phyloP scores from a whole-genome alignment of 169 alveolate species.

The Amoebophrya sp. region DNA sequence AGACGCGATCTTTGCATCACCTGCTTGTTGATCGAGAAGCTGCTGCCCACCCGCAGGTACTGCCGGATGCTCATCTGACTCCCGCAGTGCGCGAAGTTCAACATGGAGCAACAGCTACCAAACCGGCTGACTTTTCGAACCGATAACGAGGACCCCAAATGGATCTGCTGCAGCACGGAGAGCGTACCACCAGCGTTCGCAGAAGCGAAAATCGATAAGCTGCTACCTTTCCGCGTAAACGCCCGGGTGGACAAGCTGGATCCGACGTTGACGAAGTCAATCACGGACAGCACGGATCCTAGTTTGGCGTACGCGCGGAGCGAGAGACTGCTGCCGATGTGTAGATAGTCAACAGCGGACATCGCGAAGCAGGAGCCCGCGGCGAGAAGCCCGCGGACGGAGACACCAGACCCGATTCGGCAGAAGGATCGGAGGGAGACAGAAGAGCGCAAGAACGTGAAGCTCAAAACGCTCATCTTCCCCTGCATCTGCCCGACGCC shows the following conservation, averaged over 20 bases:
- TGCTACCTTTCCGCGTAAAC: neutral
- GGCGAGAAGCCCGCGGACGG: neutral
- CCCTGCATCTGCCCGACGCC: neutral
- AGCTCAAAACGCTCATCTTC: neutral
- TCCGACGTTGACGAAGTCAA: slow-evolving; percentile 12
- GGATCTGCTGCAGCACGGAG: neutral
- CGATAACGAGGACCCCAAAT: slow-evolving; percentile 12
- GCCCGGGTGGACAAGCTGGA: neutral
- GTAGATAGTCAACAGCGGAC: neutral
- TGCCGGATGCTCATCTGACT: neutral
- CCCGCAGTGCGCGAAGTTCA: slow-evolving; percentile 11
- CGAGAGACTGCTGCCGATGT: neutral
- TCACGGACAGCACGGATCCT: neutral
- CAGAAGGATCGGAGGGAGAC: neutral
- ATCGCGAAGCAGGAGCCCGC: neutral
- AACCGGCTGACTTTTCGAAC: neutral
- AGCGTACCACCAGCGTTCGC: no score
- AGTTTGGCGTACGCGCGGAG: neutral
- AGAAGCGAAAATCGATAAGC: no score
- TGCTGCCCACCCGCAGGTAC: slow-evolving; percentile 15
- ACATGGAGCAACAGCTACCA: neutral
- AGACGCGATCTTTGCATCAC: neutral
- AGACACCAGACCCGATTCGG: neutral
- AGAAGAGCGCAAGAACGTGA: neutral
- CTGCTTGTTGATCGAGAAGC: neutral